Conservation (phyloP, 2,329 filamentous ascomycete species). For the Cercospora sp. region DNA sequence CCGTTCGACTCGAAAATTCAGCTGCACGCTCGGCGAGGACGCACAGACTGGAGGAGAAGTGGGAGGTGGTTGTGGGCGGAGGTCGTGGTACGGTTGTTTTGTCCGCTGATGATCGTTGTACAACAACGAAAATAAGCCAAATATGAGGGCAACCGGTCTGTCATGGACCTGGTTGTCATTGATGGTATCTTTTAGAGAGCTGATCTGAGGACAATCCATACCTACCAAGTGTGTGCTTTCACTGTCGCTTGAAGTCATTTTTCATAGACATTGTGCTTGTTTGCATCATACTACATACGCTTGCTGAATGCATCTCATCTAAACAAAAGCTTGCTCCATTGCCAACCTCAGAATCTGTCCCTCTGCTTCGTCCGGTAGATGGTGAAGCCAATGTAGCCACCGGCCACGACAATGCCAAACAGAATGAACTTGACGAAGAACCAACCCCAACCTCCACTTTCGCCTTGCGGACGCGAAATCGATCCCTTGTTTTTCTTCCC, state of each 20-base stretch:
- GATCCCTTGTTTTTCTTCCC: slow-evolving; percentile 51
- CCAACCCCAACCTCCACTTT: slow-evolving; percentile 63
- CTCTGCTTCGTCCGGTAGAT: slow-evolving; percentile 66
- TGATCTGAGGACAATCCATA: slow-evolving; percentile 36
- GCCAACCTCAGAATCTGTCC: slow-evolving; percentile 46
- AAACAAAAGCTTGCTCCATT: background rate
- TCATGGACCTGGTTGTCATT: slow-evolving; percentile 32
- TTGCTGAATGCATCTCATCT: slow-evolving; percentile 6
- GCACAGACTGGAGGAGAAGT: slow-evolving; percentile 12
- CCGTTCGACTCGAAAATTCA: slow-evolving; percentile 29
- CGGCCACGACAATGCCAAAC: slow-evolving; percentile 68
- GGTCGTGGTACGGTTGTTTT: slow-evolving; percentile 16
- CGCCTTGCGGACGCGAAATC: slow-evolving; percentile 43
- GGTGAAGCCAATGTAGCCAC: slow-evolving; percentile 82
- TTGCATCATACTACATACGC: slow-evolving; percentile 7
- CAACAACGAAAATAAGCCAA: slow-evolving; percentile 33
- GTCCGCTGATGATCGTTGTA: slow-evolving; percentile 34
- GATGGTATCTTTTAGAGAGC: slow-evolving; percentile 36
- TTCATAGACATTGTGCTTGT: slow-evolving; percentile 15
- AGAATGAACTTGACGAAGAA: slow-evolving; percentile 81
- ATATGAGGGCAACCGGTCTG: slow-evolving; percentile 36
- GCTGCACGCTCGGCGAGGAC: slow-evolving; percentile 26
- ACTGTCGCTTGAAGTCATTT: slow-evolving; percentile 6
- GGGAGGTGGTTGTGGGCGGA: slow-evolving; percentile 14
- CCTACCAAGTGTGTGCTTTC: background rate